A percentile compares a stretch with the other conserved stretches of the same genome.
These are phyloP conservation scores for Raphanus sativus DNA, from an alignment of 345 rosid genomes.

Conservation along the genomic window DNA sequence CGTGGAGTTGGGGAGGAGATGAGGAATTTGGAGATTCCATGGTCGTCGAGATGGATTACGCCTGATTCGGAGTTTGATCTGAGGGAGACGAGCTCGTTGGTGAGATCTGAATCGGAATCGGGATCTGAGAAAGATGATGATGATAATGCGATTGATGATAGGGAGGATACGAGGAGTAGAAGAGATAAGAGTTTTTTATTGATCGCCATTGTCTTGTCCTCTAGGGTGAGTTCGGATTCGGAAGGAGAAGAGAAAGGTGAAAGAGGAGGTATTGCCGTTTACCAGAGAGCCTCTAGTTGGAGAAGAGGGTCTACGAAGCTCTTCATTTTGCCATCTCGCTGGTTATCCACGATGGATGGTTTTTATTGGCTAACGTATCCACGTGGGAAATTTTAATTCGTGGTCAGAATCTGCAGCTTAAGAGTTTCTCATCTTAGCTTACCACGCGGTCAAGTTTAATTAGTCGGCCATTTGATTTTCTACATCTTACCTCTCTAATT, in stretches of 20 bases:
- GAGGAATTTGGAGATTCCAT: constrained; percentile 67
- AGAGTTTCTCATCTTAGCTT: no score
- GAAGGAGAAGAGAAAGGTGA: constrained; percentile 1
- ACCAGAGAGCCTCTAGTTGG: background rate
- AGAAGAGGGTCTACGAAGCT: constrained; percentile 11
- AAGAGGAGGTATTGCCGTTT: constrained; percentile 1
- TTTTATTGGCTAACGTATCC: background rate
- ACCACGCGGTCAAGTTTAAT: no score
- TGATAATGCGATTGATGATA: constrained; percentile 4
- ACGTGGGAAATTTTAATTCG: background rate
- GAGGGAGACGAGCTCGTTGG: constrained; percentile 59
- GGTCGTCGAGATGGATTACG: constrained; percentile 80
- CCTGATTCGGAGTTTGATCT: constrained; percentile 66
- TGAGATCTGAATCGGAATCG: constrained; percentile 46
- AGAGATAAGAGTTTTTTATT: constrained; percentile 13
- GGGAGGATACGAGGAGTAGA: constrained; percentile 35
- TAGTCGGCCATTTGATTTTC: no score
- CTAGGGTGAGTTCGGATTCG: constrained; percentile 12
- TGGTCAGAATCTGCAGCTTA: no score
- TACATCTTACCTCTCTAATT: no score
- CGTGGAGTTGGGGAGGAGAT: constrained; percentile 68
- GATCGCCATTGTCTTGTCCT: constrained; percentile 41
- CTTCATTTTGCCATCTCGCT: background rate
- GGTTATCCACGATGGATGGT: background rate
- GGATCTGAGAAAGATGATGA: constrained; percentile 15